Evolutionary conservation across 441 rosid species (phyloP).

Genomic region (Breynia disticha): DNA sequence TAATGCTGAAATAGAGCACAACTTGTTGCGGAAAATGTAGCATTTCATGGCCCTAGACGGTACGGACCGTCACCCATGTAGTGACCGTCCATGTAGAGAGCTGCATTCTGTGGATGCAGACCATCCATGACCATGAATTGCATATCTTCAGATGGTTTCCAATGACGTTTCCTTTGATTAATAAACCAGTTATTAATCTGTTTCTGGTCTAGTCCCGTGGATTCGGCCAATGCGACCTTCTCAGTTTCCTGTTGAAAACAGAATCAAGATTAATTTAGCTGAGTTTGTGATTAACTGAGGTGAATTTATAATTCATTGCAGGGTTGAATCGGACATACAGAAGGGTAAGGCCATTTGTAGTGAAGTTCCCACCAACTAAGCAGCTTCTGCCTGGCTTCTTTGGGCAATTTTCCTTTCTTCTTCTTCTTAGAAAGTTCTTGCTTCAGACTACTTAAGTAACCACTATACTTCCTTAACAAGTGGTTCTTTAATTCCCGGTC

Average conservation of each 20-base stretch:
- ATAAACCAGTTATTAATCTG: slow-evolving; percentile 98
- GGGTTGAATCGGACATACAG: slow-evolving; percentile 22
- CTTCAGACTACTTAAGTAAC: slow-evolving; percentile 83
- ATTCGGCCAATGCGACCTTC: slow-evolving; percentile 90
- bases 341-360: slow-evolving; percentile 99
- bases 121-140: slow-evolving; percentile 99
- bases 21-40: neutral
- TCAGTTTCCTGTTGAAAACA: slow-evolving; percentile 54
- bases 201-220: slow-evolving; percentile 96
- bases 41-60: slow-evolving; percentile 65
- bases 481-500: slow-evolving; percentile 89
- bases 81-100: slow-evolving; percentile 81
- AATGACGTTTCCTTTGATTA: slow-evolving; percentile 93
- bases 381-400: slow-evolving; percentile 97
- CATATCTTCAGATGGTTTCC: slow-evolving; percentile 99
- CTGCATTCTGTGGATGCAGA: slow-evolving; percentile 70
- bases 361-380: slow-evolving; percentile 98
- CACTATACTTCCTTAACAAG: slow-evolving; percentile 75
- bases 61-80: slow-evolving; percentile 86
- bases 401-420: slow-evolving; percentile 96
- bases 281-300: neutral
- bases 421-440: slow-evolving; percentile 96
- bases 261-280: neutral
- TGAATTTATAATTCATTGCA: neutral
- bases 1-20: too few species aligned